Conservation (phyloP, 2,329 filamentous ascomycete species). For the Calonectria henricotiae region DNA sequence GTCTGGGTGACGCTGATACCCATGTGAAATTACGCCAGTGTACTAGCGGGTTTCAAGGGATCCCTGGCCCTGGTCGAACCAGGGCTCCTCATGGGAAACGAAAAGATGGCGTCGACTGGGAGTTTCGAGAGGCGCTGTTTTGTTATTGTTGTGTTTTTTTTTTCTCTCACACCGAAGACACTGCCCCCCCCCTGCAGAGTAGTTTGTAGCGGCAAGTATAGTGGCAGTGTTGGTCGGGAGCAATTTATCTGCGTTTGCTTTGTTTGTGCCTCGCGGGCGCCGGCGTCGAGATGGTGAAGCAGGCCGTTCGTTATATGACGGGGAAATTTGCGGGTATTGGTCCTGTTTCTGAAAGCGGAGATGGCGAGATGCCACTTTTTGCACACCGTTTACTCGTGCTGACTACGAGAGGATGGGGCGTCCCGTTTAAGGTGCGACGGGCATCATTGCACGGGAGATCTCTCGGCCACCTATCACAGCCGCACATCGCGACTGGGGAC, state of each 20-base stretch:
- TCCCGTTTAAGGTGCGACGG: constrained; percentile 29
- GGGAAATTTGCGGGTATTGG: constrained; percentile 26
- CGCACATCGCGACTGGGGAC: constrained; percentile 35
- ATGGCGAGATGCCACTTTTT: constrained; percentile 8
- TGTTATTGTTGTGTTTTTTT: constrained; percentile 1
- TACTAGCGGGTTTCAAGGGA: constrained; percentile 71
- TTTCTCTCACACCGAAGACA: neutral
- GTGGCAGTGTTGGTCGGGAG: neutral
- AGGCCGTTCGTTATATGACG: constrained; percentile 6
- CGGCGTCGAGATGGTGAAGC: constrained; percentile 32
- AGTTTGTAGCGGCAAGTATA: constrained; percentile 7
- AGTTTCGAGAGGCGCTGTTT: constrained; percentile 15
- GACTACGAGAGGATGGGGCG: constrained; percentile 26
- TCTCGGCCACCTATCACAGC: constrained; percentile 52
- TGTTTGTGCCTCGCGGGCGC: neutral
- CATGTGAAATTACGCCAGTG: constrained; percentile 66
- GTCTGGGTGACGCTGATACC: constrained; percentile 62
- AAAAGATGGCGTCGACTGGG: constrained; percentile 27
- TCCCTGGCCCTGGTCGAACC: constrained; percentile 46
- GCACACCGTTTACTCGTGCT: constrained; percentile 18
- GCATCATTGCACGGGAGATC: constrained; percentile 50
- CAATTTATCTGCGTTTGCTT: constrained; percentile 24
- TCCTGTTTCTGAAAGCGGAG: constrained; percentile 27
- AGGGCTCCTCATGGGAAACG: constrained; percentile 26
- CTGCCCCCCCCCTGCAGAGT: neutral